phyloP scores from a whole-genome alignment of 257 asterid species.

The Nicotiana knightiana region DNA sequence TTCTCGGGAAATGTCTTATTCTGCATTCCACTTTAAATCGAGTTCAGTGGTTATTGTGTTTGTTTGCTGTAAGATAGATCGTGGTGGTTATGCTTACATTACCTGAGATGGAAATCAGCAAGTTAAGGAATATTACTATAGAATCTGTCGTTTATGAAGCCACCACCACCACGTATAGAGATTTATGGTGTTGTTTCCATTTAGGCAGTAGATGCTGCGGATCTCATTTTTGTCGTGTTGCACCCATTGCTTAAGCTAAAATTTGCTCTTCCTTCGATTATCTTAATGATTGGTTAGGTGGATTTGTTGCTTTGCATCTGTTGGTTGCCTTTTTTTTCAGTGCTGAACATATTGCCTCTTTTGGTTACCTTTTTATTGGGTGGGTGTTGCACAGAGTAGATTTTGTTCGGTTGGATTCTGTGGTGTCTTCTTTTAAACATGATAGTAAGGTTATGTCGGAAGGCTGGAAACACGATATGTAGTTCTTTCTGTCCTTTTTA shows the following conservation, averaged over 20 bases:
- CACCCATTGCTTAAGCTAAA: neutral
- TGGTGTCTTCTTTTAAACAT: neutral
- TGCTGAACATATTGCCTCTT: neutral
- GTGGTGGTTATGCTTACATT: constrained; percentile 1
- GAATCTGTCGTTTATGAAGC: neutral
- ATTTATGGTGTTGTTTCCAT: neutral
- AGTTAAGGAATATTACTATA: neutral
- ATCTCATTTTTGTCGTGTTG: neutral
- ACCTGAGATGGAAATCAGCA: neutral
- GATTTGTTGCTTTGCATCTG: neutral
- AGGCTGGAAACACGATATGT: neutral
- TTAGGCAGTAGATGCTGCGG: neutral
- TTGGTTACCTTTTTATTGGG: neutral
- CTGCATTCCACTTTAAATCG: neutral
- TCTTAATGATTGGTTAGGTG: neutral
- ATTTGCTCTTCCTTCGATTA: neutral
- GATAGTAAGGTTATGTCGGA: neutral
- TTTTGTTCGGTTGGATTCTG: constrained; percentile 1
- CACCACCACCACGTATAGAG: neutral
- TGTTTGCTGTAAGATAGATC: neutral
- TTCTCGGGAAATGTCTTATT: neutral
- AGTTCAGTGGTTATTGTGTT: neutral
- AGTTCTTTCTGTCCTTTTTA: neutral
- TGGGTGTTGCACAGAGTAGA: neutral
- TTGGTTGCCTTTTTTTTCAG: neutral